Percentiles rank a stretch among this genome's conserved stretches.
Conservation (phyloP, 1,284 basidiomycete species). For the Cerioporus squamosus region DNA sequence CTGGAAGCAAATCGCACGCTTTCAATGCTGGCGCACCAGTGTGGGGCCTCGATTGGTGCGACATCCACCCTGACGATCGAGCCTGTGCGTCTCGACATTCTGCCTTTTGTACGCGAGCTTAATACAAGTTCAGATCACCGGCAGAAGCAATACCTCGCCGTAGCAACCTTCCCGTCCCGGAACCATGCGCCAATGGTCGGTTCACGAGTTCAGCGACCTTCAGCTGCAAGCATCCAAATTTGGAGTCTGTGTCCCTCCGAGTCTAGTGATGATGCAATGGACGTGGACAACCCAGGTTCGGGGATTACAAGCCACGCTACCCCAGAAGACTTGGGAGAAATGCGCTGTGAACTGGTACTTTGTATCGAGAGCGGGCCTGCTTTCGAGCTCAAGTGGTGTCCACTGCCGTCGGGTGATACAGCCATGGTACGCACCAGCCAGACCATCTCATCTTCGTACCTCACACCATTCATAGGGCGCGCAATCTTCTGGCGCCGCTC, state of each 20-base stretch:
- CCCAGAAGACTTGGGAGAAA: constrained; percentile 40
- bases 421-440: constrained; percentile 10
- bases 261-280: constrained; percentile 27
- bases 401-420: constrained; percentile 75
- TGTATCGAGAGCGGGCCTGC: constrained; percentile 79
- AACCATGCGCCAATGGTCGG: constrained; percentile 66
- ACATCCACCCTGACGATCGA: constrained; percentile 67
- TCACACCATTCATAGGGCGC: neutral
- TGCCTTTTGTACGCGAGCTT: neutral
- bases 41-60: constrained; percentile 92
- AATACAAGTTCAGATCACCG: constrained; percentile 45
- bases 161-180: constrained; percentile 73
- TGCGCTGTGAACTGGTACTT: constrained; percentile 76
- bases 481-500: constrained; percentile 16
- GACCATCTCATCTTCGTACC: neutral
- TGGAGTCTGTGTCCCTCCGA: constrained; percentile 49
- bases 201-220: constrained; percentile 52
- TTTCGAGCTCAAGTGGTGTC: constrained; percentile 87
- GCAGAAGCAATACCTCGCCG: constrained; percentile 79
- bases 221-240: constrained; percentile 70
- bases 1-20: constrained; percentile 60
- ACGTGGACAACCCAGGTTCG: constrained; percentile 10
- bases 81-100: constrained; percentile 43
- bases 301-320: neutral
- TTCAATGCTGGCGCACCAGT: constrained; percentile 87